Conservation (phyloP, 148 eudicot genomes). For the Rhododendron molle region DNA sequence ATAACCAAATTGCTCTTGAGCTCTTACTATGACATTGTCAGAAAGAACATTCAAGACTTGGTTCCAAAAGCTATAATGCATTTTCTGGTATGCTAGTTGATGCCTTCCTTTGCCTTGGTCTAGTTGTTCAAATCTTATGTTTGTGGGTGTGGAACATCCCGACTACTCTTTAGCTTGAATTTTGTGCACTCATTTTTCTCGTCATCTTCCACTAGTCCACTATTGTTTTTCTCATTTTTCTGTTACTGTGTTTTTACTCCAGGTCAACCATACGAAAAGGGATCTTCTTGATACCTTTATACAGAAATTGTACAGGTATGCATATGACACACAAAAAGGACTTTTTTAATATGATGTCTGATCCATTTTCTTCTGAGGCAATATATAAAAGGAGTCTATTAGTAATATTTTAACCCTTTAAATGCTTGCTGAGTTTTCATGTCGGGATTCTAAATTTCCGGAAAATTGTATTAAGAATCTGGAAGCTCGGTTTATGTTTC, state of each 20-base stretch:
- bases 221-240: neutral
- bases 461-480: neutral
- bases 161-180: neutral
- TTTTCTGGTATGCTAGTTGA: conserved; percentile 41
- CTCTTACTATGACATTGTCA: conserved; percentile 62
- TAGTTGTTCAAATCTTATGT: neutral
- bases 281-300: conserved; percentile 25
- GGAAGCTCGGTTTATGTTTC: neutral
- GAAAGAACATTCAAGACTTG: conserved; percentile 59
- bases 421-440: neutral
- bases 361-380: neutral
- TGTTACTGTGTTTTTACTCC: neutral
- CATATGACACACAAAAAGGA: neutral
- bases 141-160: neutral
- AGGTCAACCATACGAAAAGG: conserved; percentile 43
- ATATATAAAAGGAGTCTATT: no score
- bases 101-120: neutral
- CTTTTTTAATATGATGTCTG: no score
- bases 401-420: neutral
- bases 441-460: neutral
- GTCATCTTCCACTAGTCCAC: neutral
- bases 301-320: conserved; percentile 21
- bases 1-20: conserved; percentile 45
- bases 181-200: neutral
- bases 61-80: conserved; percentile 69